Conservation (phyloP, 169 alveolate genomes). For the Cryptosporidium tyzzeri region DNA sequence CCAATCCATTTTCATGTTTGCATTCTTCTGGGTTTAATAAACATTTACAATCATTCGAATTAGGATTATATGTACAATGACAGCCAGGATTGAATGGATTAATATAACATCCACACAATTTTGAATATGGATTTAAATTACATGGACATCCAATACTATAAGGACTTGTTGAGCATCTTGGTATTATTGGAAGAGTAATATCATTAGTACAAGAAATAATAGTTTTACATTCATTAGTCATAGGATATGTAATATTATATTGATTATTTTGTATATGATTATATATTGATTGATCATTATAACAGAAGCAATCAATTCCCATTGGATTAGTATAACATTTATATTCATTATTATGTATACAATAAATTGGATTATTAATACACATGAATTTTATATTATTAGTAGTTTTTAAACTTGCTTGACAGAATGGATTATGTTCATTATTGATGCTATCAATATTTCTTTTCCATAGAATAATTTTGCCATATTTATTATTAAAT, state of each 20-base stretch:
- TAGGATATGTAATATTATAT: background rate
- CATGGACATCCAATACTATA: constrained; percentile 70
- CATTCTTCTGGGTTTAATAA: constrained; percentile 47
- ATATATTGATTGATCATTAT: constrained; percentile 25
- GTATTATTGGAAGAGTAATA: constrained; percentile 35
- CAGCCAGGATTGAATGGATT: constrained; percentile 71
- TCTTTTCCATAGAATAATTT: constrained; percentile 39
- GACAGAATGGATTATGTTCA: constrained; percentile 47
- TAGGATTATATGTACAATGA: constrained; percentile 44
- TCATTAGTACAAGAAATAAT: constrained; percentile 43
- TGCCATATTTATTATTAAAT: constrained; percentile 24
- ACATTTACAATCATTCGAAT: constrained; percentile 57
- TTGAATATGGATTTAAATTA: constrained; percentile 64
- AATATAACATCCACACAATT: constrained; percentile 63
- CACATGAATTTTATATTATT: constrained; percentile 19
- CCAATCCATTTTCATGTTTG: constrained; percentile 5
- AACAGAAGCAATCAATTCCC: constrained; percentile 66
- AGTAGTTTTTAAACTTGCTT: constrained; percentile 24
- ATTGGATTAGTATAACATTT: constrained; percentile 60
- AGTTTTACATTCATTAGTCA: constrained; percentile 42
- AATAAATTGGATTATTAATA: constrained; percentile 65
- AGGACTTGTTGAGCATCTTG: constrained; percentile 65
- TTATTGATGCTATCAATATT: background rate
- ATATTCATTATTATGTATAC: constrained; percentile 56
- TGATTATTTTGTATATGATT: constrained; percentile 1